phyloP scores from a whole-genome alignment of 768 basidiomycete genomes.

The Lepiota venenata region DNA sequence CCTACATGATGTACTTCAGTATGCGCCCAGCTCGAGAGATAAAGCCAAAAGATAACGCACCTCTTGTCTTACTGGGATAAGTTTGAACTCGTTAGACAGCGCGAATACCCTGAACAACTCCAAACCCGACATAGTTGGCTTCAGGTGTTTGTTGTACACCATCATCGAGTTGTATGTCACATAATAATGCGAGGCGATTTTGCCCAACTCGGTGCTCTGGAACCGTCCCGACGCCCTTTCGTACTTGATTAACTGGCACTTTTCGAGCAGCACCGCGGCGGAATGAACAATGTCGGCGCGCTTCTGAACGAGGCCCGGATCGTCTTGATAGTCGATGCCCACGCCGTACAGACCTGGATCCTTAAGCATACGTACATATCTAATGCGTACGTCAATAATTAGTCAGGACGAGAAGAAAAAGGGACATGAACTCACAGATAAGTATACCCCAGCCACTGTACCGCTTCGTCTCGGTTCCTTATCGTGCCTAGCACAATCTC shows the following conservation, averaged over 20 bases:
- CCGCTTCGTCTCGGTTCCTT: slow-evolving; percentile 93
- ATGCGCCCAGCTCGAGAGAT: background rate
- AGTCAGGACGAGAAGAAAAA: background rate
- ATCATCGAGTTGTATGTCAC: slow-evolving; percentile 96
- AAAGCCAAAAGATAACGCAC: slow-evolving; percentile 1
- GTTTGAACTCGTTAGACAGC: slow-evolving; percentile 91
- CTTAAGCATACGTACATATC: slow-evolving; percentile 93
- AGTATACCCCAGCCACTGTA: slow-evolving; percentile 95
- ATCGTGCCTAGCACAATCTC: slow-evolving; percentile 96
- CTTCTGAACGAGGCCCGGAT: slow-evolving; percentile 66
- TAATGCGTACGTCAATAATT: slow-evolving; percentile 25
- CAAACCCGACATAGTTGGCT: slow-evolving; percentile 80
- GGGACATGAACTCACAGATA: slow-evolving; percentile 61
- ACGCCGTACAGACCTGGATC: slow-evolving; percentile 87
- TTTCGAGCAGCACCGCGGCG: slow-evolving; percentile 90
- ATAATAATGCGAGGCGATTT: slow-evolving; percentile 95
- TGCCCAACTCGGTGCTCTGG: slow-evolving; percentile 89
- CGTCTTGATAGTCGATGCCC: slow-evolving; percentile 87
- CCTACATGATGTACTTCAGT: slow-evolving; percentile 46
- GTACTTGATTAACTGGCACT: slow-evolving; percentile 92
- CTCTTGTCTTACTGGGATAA: slow-evolving; percentile 27
- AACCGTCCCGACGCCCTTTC: slow-evolving; percentile 85
- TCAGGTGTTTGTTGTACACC: slow-evolving; percentile 91
- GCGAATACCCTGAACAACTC: slow-evolving; percentile 97
- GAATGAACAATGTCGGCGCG: slow-evolving; percentile 92